A percentile compares a stretch with the other conserved stretches of the same genome.
phyloP scores from a whole-genome alignment of 768 basidiomycete species.

The Tremella yokohamensis region DNA sequence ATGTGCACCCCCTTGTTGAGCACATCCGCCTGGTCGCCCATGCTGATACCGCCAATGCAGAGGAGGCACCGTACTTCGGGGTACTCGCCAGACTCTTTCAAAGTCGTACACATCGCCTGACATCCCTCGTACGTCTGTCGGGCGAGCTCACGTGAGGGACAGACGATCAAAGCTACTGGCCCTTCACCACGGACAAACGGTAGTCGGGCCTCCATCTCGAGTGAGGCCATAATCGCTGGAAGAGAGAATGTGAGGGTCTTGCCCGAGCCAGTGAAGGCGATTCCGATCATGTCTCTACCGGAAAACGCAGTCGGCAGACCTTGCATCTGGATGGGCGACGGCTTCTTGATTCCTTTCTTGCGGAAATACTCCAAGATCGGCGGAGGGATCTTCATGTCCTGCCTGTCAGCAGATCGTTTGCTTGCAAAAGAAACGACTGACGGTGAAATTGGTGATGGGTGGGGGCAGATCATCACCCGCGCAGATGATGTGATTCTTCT shows the following conservation, averaged over 20 bases:
- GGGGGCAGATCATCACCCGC: conserved; percentile 91
- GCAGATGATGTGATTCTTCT: conserved; percentile 90
- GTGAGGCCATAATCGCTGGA: conserved; percentile 92
- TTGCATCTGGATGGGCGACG: conserved; percentile 95
- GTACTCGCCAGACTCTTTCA: conserved; percentile 72
- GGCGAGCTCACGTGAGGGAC: conserved; percentile 94
- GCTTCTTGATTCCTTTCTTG: conserved; percentile 74
- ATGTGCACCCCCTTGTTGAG: conserved; percentile 88
- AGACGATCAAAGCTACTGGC: conserved; percentile 91
- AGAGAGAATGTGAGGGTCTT: conserved; percentile 98
- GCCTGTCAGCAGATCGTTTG: neutral
- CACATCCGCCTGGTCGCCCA: conserved; percentile 93
- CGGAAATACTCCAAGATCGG: conserved; percentile 77
- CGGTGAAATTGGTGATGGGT: conserved; percentile 82
- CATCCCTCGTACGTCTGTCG: conserved; percentile 96
- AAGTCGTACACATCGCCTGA: conserved; percentile 73
- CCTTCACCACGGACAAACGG: conserved; percentile 92
- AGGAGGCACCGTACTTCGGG: conserved; percentile 82
- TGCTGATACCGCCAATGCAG: conserved; percentile 96
- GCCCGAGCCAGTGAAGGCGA: conserved; percentile 97
- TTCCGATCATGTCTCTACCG: conserved; percentile 96
- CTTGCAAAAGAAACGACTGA: conserved; percentile 46
- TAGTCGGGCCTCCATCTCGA: conserved; percentile 87
- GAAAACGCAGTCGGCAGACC: conserved; percentile 96
- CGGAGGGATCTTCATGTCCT: conserved; percentile 99